Evolutionary conservation across 73 alveolate genomes (phyloP), one percentile per base, ranked within the genome.

Genomic region (Stentor roeselii): DNA sequence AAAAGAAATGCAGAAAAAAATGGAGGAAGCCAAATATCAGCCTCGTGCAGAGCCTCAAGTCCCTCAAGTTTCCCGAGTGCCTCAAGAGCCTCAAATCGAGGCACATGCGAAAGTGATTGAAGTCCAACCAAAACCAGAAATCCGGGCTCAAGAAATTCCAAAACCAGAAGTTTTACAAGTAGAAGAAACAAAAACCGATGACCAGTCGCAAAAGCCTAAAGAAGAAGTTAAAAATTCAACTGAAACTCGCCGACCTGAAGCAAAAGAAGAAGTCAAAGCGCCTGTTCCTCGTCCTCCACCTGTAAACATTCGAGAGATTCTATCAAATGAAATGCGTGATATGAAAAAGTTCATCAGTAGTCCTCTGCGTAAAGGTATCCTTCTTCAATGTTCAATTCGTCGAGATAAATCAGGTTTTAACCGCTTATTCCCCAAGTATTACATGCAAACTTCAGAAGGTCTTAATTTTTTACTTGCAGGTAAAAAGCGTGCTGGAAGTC

Each of bases 401-500:
- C 90, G 97, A 83, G 93, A 93, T 84, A 92, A 92, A 76, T 59
- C 92, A 61, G 97, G 98, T 11, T 80, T 94, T 75, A 87, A 86
- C 4, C 58, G 93, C 37, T 82, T 94, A 86, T 93, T 87, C 86
- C 96, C 99, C 3, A 95, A 91, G 78, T 95, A 95, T 88, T 93
- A 94, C 40, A 59, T 95, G 2, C 90, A 82, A 31, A 86, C 93
- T 1, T 88, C 97, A 34, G 96, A 93, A 58, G 97, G 99, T 21
- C 78, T 91, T 60, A 61, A 89, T 34, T 95, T 91, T 91, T 86
- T 95, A 42, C 92, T 95, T 77, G 84, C 93, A 59, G 99, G 97
- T 31, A 93, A 95, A 87, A 95, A 95, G 86, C 61, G 97, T 36
- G 90, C 94, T 0, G 92, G 90, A 27, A 94, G 90, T 61, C 83